Evolutionary conservation across 2,329 filamentous ascomycete genomes (phyloP), one percentile per base, ranked within the genome.

Genomic region (Neophaeococcomyces mojaviensis): DNA sequence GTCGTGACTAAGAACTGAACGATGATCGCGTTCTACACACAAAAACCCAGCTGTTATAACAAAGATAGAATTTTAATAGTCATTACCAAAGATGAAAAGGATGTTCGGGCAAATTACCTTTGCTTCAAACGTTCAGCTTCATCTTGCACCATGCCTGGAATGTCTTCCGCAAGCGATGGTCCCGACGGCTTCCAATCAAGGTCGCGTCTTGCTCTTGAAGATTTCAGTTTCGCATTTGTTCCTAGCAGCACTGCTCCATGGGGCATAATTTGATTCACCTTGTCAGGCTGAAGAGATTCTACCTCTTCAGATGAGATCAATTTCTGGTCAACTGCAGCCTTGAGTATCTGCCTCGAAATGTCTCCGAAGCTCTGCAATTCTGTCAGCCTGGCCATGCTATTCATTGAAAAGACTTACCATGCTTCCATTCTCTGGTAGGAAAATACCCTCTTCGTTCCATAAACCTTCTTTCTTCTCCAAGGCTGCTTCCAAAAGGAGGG

Each of bases 401-500:
- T n/a, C n/a, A n/a, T n/a, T n/a, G n/a, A n/a, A 24, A 33, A 10
- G 18, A 51, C 58, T 52, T 50, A 63, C 61, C 48, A 62, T 37
- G 10, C 28, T 43, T 1, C 49, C 57, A 33, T 51, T 52, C 9
- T 53, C 57, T 3, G 51, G 54, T 2, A 70, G 54, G 45, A 68
- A 70, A 12, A 70, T 41, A 0, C 67, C 68, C n/a, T 68, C 53
- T 30, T 61, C 50, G 7, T 65, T 63, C 68, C 69, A 71, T 0
- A 64, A 28, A 2, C 53, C 46, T 2, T 51, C 52, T 9, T 56
- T 46, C 5, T 51, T 54, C 9, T 55, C 49, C 0, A 51, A 49
- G 0, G 71, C 70, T 2, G 73, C 70, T 33, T 71, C 68, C 7
- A 73, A 68, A 15, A 78, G 66, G 38, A 58, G 58, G 37, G 65